Evolutionary conservation across 192 early-diverging fungal species (phyloP), one percentile per base, ranked within the genome.

Genomic region (Gryganskiella cystojenkinii): DNA sequence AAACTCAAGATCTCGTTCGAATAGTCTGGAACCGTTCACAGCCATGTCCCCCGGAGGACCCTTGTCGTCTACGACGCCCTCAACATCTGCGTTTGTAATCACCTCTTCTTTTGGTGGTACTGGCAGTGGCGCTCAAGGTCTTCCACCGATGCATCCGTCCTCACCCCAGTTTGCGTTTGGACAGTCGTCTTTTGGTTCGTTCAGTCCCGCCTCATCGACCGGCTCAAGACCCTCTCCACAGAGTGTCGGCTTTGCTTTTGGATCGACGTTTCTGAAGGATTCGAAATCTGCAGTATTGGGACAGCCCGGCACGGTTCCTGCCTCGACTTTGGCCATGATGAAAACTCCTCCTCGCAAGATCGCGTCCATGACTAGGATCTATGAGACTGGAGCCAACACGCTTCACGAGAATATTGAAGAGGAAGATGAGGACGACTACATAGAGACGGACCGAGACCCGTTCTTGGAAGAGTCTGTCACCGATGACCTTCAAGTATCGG

Each of bases 161-260:
- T 13, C 22, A 24, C 4, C 4, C 7, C 14, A n/a, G 55, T 56
- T 76, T 62, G 33, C 58, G 15, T 76, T 76, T 31, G 72, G 72
- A 51, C 72, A 76, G 24, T 33, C 44, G 4, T 52, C 53, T 14
- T 30, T 53, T 42, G 68, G 68, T 9, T 7, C n/a, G 31, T 42
- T 17, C 37, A 40, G 37, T 13, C 37, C 37, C 13, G 37, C 7
- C 5, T 40, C n/a, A n/a, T n/a, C n/a, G n/a, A n/a, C 37, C 37
- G 13, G 37, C 34, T 52, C 49, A 24, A 66, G 25, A 15, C 25
- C 34, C 43, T 15, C 50, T 1, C 53, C 59, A 7, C 31, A 37
- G 33, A 68, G 65, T 20, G 72, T 76, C 14, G 72, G 72, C 24
- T 76, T 67, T 58, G 65, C 45, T 11, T 76, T 76, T 52, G 72